Evolutionary conservation across 306 rosid genomes (phyloP).

Genomic region (Quercus parvula): DNA sequence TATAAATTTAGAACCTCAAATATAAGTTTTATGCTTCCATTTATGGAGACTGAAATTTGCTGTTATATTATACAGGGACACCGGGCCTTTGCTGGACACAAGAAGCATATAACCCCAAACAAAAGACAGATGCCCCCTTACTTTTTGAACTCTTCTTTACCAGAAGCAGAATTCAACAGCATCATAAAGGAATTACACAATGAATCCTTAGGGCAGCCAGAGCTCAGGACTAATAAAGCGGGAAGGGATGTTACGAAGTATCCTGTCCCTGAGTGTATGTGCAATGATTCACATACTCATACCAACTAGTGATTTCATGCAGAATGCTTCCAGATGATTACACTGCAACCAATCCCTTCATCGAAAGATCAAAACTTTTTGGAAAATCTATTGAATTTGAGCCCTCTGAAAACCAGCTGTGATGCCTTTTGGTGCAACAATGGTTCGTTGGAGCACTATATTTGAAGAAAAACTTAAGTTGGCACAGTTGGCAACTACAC

Average conservation of each 20-base stretch:
- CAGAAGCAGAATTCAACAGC: conserved; percentile 64
- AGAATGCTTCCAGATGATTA: conserved; percentile 8
- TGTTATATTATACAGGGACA: conserved; percentile 65
- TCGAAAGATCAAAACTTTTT: neutral
- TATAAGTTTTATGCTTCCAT: neutral
- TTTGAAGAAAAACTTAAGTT: conserved; percentile 5
- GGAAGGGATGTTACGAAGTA: conserved; percentile 91
- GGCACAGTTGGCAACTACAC: conserved; percentile 14
- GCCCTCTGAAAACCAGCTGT: conserved; percentile 20
- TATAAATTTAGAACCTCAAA: neutral
- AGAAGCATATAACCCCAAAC: conserved; percentile 92
- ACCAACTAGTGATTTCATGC: conserved; percentile 20
- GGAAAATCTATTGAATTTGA: conserved; percentile 17
- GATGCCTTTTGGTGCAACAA: conserved; percentile 1
- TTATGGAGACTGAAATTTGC: conserved; percentile 12
- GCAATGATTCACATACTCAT: conserved; percentile 42
- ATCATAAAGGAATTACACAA: conserved; percentile 67
- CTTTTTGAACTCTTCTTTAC: conserved; percentile 61
- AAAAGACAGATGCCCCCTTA: conserved; percentile 87
- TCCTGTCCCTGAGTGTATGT: conserved; percentile 89
- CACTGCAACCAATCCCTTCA: neutral
- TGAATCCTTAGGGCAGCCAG: conserved; percentile 86
- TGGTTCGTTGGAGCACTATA: conserved; percentile 8
- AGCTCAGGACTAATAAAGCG: conserved; percentile 47
- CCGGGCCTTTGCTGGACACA: conserved; percentile 85